These are phyloP conservation scores for Ustilago tritici DNA, from an alignment of 1,284 basidiomycete genomes.

Conservation along the genomic window DNA sequence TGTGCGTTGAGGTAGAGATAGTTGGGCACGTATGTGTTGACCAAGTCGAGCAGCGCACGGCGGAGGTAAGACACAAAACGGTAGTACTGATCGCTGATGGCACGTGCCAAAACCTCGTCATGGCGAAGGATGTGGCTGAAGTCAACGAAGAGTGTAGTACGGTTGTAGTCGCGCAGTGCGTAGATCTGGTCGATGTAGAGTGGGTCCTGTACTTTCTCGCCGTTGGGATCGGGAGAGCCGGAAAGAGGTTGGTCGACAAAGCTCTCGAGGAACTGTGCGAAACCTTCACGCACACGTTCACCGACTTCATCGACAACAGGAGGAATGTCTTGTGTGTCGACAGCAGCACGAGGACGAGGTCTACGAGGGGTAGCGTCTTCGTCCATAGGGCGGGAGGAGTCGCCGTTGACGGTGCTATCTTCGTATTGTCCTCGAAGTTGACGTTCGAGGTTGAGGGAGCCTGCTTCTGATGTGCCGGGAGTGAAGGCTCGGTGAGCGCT, in stretches of 20 bases:
- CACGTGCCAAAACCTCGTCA: slow-evolving; percentile 90
- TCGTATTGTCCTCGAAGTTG: slow-evolving; percentile 44
- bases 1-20: slow-evolving; percentile 88
- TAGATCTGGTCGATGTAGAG: slow-evolving; percentile 92
- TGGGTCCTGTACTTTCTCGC: slow-evolving; percentile 71
- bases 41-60: slow-evolving; percentile 87
- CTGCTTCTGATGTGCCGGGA: slow-evolving; percentile 43
- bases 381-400: slow-evolving; percentile 37
- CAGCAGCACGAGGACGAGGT: slow-evolving; percentile 49
- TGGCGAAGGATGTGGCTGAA: slow-evolving; percentile 88
- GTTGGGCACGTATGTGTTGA: slow-evolving; percentile 87
- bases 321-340: slow-evolving; percentile 75
- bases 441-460: slow-evolving; percentile 46
- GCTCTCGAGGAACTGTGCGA: slow-evolving; percentile 90
- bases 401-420: slow-evolving; percentile 44
- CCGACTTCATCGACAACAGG: slow-evolving; percentile 91
- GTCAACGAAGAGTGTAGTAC: slow-evolving; percentile 96
- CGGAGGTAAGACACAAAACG: slow-evolving; percentile 90
- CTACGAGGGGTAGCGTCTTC: slow-evolving; percentile 45
- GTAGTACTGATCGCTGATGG: slow-evolving; percentile 91
- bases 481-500: slow-evolving; percentile 39
- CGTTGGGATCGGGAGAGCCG: slow-evolving; percentile 73
- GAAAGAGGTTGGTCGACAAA: slow-evolving; percentile 77
- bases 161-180: slow-evolving; percentile 89
- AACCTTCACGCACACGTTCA: slow-evolving; percentile 89